Evolutionary conservation across 495 filamentous ascomycete genomes (phyloP).

Genomic region (Penicillium arizonense): DNA sequence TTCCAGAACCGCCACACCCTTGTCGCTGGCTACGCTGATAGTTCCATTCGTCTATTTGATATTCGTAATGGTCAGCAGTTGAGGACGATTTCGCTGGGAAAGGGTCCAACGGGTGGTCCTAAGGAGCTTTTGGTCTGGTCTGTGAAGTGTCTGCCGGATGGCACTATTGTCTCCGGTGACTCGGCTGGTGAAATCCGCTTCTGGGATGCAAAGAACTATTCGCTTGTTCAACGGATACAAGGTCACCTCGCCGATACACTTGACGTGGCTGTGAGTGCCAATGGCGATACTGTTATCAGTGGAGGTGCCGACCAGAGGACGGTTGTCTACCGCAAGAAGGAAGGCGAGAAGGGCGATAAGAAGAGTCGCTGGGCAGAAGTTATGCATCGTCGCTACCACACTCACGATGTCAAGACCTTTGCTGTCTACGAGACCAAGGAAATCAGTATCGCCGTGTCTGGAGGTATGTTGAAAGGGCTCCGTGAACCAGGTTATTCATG

Average conservation of each 20-base stretch:
- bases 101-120: slow-evolving; percentile 68
- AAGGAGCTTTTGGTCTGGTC: slow-evolving; percentile 92
- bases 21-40: slow-evolving; percentile 89
- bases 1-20: slow-evolving; percentile 83
- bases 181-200: slow-evolving; percentile 90
- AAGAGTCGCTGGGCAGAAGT: slow-evolving; percentile 75
- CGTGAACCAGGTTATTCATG: not conserved
- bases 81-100: slow-evolving; percentile 80
- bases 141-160: slow-evolving; percentile 79
- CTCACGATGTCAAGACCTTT: slow-evolving; percentile 93
- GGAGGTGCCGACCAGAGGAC: slow-evolving; percentile 90
- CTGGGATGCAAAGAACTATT: slow-evolving; percentile 90
- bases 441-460: slow-evolving; percentile 85
- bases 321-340: slow-evolving; percentile 65
- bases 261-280: slow-evolving; percentile 72
- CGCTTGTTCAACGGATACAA: slow-evolving; percentile 78
- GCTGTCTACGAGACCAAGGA: slow-evolving; percentile 80
- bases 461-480: slow-evolving; percentile 58
- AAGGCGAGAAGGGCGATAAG: slow-evolving; percentile 54
- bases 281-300: slow-evolving; percentile 83
- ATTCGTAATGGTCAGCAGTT: slow-evolving; percentile 71
- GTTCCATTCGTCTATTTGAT: slow-evolving; percentile 87
- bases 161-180: slow-evolving; percentile 90
- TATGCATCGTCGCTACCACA: slow-evolving; percentile 79
- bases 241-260: slow-evolving; percentile 88